These are phyloP conservation scores for Rubroboletus pulcherrimus DNA, from an alignment of 768 basidiomycete genomes.

Conservation along the genomic window DNA sequence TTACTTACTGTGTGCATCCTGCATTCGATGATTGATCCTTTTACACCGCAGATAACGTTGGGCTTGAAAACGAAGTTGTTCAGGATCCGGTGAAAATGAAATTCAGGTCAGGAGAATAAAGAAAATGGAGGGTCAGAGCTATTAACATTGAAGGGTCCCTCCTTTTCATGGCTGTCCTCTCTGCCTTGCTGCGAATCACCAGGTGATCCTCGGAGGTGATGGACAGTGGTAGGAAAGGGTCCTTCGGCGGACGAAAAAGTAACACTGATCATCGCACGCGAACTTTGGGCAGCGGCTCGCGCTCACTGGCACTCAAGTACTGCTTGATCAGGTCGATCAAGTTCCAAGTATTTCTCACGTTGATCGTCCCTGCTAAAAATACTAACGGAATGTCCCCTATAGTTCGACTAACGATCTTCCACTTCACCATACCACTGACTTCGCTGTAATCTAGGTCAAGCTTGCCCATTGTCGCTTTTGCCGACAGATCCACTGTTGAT, in stretches of 20 bases:
- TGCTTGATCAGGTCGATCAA: no score
- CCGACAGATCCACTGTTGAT: background rate
- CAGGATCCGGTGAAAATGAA: background rate
- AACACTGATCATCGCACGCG: background rate
- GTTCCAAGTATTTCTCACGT: background rate
- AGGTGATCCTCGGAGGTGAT: background rate
- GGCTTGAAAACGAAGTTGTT: background rate
- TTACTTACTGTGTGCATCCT: background rate
- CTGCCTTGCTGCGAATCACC: background rate
- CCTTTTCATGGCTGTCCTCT: background rate
- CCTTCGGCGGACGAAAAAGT: background rate
- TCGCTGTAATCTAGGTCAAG: background rate
- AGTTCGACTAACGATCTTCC: background rate
- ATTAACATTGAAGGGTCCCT: background rate
- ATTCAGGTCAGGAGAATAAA: background rate
- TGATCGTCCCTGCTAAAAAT: background rate
- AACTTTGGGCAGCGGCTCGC: background rate
- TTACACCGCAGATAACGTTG: no score
- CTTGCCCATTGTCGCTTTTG: background rate
- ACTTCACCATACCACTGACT: background rate
- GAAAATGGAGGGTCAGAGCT: background rate
- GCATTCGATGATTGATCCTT: background rate
- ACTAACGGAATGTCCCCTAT: background rate
- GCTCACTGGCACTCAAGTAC: background rate
- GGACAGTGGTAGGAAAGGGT: background rate